Evolutionary conservation across 1,284 basidiomycete species (phyloP).

Genomic region (Puccinia novopanici): DNA sequence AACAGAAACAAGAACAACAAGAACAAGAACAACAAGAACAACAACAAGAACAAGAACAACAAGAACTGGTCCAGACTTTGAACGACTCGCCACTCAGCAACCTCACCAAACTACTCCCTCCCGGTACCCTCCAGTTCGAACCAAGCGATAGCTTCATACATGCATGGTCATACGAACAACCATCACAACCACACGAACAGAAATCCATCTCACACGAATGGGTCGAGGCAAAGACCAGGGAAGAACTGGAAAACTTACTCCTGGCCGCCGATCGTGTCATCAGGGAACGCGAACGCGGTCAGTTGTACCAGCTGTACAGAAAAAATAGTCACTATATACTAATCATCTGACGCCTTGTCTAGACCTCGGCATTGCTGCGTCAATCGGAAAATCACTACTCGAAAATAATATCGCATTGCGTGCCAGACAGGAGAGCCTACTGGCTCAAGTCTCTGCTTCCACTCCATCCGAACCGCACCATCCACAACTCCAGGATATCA

Average conservation of each 20-base stretch:
- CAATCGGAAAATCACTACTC: conserved; percentile 70
- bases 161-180: conserved; percentile 29
- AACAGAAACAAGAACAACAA: neutral
- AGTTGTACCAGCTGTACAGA: too few species aligned
- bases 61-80: too few species aligned
- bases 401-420: conserved; percentile 70
- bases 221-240: conserved; percentile 52
- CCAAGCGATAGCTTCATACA: conserved; percentile 31
- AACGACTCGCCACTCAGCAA: conserved; percentile 35
- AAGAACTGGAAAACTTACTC: conserved; percentile 54
- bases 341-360: conserved; percentile 16
- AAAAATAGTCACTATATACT: too few species aligned
- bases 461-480: neutral
- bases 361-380: conserved; percentile 72
- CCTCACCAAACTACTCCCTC: conserved; percentile 21
- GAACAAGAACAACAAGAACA: neutral
- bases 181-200: conserved; percentile 56
- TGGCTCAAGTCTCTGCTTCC: conserved; percentile 67
- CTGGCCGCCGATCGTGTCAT: conserved; percentile 66
- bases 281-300: conserved; percentile 73
- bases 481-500: conserved; percentile 57
- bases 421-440: conserved; percentile 69
- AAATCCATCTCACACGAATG: conserved; percentile 69
- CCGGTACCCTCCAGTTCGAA: conserved; percentile 27
- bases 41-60: too few species aligned